These are phyloP conservation scores for Kokia cookei DNA, from an alignment of 441 rosid genomes.

Conservation along the genomic window DNA sequence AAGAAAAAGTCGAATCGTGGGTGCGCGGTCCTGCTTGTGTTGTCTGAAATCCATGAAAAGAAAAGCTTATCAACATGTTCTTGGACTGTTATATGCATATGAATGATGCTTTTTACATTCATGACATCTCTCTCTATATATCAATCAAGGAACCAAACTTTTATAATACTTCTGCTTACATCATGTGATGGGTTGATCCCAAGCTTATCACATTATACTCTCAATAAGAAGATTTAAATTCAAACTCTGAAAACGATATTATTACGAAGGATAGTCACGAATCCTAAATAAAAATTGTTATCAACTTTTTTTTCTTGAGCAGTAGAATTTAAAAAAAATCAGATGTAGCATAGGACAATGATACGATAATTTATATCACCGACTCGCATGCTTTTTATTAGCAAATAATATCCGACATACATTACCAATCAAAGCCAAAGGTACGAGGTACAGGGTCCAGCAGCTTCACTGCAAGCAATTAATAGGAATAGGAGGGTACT, in stretches of 20 bases:
- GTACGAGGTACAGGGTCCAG: not conserved
- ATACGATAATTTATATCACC: not conserved
- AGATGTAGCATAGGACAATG: not conserved
- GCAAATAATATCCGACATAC: not conserved
- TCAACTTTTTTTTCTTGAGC: no score
- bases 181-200: not conserved
- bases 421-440: not conserved
- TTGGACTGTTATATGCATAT: not conserved
- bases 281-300: no score
- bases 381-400: not conserved
- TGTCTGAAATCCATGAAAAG: not conserved
- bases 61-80: not conserved
- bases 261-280: no score
- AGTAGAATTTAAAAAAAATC: no score
- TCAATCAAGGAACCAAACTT: not conserved
- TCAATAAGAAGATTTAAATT: no score
- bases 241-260: no score
- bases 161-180: not conserved
- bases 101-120: not conserved
- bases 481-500: conserved; percentile 2
- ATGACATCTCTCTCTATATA: not conserved
- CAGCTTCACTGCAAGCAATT: not conserved
- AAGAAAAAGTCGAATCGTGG: not conserved
- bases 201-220: no score
- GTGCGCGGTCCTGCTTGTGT: not conserved